These are phyloP conservation scores for Russula griseocarnosa DNA, from an alignment of 768 basidiomycete genomes.

Conservation along the genomic window DNA sequence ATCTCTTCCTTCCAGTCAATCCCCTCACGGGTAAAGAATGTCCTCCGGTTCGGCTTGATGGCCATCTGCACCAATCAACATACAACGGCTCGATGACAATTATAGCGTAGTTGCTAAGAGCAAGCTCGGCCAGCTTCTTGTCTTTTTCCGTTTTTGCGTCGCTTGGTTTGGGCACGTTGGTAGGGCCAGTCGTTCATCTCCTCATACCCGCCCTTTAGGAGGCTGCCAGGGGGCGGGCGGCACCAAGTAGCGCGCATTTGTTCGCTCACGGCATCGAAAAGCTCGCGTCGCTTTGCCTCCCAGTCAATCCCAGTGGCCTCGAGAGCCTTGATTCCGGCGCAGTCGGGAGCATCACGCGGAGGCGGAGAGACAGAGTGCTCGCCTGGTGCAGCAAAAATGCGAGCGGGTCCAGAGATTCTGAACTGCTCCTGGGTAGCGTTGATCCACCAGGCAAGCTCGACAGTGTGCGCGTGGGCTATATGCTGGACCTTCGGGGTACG, in stretches of 20 bases:
- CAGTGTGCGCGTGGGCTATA: slow-evolving; percentile 44
- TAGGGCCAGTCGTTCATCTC: slow-evolving; percentile 65
- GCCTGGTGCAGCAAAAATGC: slow-evolving; percentile 53
- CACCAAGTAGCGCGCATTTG: slow-evolving; percentile 71
- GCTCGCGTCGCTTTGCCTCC: slow-evolving; percentile 58
- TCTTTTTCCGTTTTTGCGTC: slow-evolving; percentile 41
- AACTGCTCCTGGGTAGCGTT: slow-evolving; percentile 65
- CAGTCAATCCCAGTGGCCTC: slow-evolving; percentile 46
- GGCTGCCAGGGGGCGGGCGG: slow-evolving; percentile 60
- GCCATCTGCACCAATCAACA: slow-evolving; percentile 67
- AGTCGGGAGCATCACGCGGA: slow-evolving; percentile 18
- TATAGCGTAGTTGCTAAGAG: slow-evolving; percentile 66
- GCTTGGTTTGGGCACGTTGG: slow-evolving; percentile 45
- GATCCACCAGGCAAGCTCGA: slow-evolving; percentile 76
- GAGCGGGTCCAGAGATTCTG: slow-evolving; percentile 57
- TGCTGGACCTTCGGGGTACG: slow-evolving; percentile 66
- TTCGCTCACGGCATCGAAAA: slow-evolving; percentile 56
- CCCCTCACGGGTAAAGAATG: slow-evolving; percentile 46
- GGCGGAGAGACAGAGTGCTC: slow-evolving; percentile 38
- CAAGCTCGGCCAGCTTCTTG: slow-evolving; percentile 46
- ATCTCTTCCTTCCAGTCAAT: slow-evolving; percentile 55
- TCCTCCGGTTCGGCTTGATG: slow-evolving; percentile 54
- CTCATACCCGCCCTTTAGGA: slow-evolving; percentile 48
- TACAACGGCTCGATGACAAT: slow-evolving; percentile 64
- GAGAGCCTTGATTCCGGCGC: slow-evolving; percentile 28